Conservation (phyloP, 768 basidiomycete species). For the Mycena indigotica region DNA sequence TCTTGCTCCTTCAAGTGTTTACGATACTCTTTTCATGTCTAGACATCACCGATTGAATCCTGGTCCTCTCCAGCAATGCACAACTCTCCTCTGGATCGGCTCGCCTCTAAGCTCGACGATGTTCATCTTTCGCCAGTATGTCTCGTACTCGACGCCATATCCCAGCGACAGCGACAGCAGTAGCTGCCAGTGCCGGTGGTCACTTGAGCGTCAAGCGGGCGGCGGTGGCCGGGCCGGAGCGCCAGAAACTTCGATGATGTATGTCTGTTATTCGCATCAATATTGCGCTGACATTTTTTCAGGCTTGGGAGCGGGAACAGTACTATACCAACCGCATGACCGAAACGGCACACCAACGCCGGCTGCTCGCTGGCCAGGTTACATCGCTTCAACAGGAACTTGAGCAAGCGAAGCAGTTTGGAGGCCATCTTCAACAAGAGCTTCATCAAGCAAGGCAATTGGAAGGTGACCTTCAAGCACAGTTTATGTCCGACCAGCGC, state of each 20-base stretch:
- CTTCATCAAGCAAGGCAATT: no score
- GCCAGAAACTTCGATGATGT: neutral
- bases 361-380: neutral
- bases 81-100: neutral
- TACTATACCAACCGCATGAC: no score
- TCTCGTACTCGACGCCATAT: no score
- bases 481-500: neutral
- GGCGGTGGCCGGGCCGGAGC: no score
- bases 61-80: neutral
- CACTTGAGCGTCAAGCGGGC: no score
- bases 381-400: neutral
- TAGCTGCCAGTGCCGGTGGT: no score
- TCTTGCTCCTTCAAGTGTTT: neutral
- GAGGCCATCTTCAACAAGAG: no score
- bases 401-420: neutral
- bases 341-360: neutral
- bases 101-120: neutral
- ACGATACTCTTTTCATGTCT: neutral
- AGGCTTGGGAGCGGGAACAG: no score
- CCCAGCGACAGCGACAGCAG: no score
- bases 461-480: neutral
- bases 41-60: neutral
- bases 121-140: neutral
- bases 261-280: neutral
- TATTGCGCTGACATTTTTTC: no score